These are phyloP conservation scores for Debaryomyces castellii DNA, from an alignment of 805 yeast genomes.

Conservation along the genomic window DNA sequence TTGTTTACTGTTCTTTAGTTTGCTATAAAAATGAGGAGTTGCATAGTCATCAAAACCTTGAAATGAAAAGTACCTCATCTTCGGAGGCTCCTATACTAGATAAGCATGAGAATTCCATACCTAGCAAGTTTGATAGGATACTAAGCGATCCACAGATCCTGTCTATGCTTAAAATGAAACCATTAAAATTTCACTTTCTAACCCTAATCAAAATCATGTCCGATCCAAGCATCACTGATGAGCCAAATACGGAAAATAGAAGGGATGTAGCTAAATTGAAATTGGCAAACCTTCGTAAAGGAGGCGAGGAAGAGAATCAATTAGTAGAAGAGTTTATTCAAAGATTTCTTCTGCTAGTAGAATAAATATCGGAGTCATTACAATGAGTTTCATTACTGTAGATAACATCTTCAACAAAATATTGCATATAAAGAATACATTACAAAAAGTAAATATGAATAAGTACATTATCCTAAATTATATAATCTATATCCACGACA, in stretches of 20 bases:
- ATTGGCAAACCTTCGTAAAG: slow-evolving; percentile 55
- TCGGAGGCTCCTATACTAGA: slow-evolving; percentile 9
- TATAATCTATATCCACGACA: no score
- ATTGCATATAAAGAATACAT: no score
- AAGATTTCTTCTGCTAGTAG: slow-evolving; percentile 20
- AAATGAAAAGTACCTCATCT: background rate
- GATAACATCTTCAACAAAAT: background rate
- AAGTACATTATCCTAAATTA: no score
- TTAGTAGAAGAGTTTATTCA: slow-evolving; percentile 69
- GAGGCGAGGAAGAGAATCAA: slow-evolving; percentile 67
- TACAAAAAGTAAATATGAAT: no score
- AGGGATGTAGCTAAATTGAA: slow-evolving; percentile 60
- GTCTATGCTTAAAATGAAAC: slow-evolving; percentile 47
- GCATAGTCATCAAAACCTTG: slow-evolving; percentile 27
- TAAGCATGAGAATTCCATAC: slow-evolving; percentile 7
- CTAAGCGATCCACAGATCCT: slow-evolving; percentile 42
- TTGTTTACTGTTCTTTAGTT: slow-evolving; percentile 52
- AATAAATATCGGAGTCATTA: slow-evolving; percentile 9
- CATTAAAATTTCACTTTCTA: slow-evolving; percentile 56
- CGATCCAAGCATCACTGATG: slow-evolving; percentile 49
- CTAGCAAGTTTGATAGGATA: slow-evolving; percentile 20
- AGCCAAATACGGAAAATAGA: slow-evolving; percentile 52
- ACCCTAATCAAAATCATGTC: slow-evolving; percentile 47
- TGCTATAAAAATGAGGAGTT: slow-evolving; percentile 53
- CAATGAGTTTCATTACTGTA: slow-evolving; percentile 17